A percentile compares a stretch with the other conserved stretches of the same genome.
Conservation (phyloP, 805 yeast genomes). For the Cyberlindnera amylophila region DNA sequence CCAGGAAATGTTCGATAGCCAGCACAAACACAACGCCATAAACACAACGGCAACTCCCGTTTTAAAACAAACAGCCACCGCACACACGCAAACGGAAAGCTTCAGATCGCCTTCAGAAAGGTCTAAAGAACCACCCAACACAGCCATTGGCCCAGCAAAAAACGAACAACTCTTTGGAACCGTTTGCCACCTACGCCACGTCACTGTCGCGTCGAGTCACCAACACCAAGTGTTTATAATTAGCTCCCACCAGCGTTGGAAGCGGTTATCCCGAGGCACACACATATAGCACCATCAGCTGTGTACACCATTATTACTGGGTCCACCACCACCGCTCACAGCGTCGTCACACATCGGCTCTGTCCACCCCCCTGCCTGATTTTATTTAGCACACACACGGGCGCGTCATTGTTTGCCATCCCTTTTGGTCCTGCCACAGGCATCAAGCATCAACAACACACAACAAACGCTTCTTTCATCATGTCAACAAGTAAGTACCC, state of each 20-base stretch:
- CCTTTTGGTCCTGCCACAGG: not conserved
- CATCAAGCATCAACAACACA: not conserved
- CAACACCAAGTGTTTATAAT: not conserved
- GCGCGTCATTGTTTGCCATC: constrained; percentile 1
- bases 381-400: not conserved
- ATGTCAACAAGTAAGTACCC: constrained; percentile 8
- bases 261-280: too few species aligned
- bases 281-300: too few species aligned
- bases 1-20: constrained; percentile 5
- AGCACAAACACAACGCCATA: not conserved
- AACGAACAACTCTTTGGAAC: too few species aligned
- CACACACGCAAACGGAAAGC: too few species aligned
- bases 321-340: not conserved
- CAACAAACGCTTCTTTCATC: not conserved
- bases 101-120: too few species aligned
- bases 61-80: too few species aligned
- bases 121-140: too few species aligned
- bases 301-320: too few species aligned
- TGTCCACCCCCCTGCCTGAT: not conserved
- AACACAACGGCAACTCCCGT: not conserved
- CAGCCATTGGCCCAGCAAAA: too few species aligned
- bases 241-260: not conserved
- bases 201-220: constrained; percentile 10
- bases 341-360: too few species aligned
- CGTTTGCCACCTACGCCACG: constrained; percentile 8